Conservation (phyloP, 148 eudicot species). For the Amaranthus palmeri region DNA sequence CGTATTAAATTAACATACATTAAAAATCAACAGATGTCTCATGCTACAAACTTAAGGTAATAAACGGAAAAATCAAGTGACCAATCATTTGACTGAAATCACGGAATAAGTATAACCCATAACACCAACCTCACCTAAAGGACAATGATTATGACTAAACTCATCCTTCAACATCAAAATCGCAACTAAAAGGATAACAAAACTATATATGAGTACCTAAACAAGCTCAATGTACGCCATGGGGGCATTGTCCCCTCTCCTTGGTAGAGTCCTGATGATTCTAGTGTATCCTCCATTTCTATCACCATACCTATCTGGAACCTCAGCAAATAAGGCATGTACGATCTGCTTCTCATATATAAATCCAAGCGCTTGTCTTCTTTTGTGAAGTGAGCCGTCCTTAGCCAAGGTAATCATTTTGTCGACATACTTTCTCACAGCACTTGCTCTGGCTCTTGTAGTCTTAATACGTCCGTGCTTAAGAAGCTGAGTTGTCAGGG, state of each 20-base stretch:
- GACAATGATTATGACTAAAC: background rate
- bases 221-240: conserved; percentile 96
- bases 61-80: background rate
- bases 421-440: conserved; percentile 69
- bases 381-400: conserved; percentile 85
- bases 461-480: conserved; percentile 85
- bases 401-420: conserved; percentile 92
- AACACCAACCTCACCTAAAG: background rate
- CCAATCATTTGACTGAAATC: background rate
- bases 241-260: conserved; percentile 93
- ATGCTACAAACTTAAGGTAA: background rate
- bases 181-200: background rate
- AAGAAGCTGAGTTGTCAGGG: conserved; percentile 84
- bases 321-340: conserved; percentile 91
- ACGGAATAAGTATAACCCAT: background rate
- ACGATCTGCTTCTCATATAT: conserved; percentile 86
- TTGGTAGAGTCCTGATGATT: conserved; percentile 73
- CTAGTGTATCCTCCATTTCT: conserved; percentile 89
- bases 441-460: conserved; percentile 81
- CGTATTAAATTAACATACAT: background rate
- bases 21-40: background rate
- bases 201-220: conserved; percentile 22
- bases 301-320: conserved; percentile 71
- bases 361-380: conserved; percentile 88
- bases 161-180: background rate